These are phyloP conservation scores for Ganoderma multipileum DNA, from an alignment of 1,284 basidiomycete genomes.

Conservation along the genomic window DNA sequence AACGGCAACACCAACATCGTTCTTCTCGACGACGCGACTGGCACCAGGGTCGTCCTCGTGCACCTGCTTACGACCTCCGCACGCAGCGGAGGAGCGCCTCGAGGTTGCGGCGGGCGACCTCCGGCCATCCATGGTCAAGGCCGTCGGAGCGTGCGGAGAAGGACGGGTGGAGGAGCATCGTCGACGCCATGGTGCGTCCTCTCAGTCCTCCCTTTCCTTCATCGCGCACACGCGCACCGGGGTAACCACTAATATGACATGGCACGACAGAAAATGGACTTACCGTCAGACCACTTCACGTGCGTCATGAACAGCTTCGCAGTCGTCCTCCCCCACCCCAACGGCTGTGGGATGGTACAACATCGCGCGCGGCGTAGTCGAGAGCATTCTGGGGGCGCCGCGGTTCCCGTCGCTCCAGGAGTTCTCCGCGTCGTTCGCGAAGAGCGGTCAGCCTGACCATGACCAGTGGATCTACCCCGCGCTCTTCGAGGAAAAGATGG, in stretches of 20 bases:
- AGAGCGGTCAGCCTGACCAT: neutral
- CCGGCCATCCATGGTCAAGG: slow-evolving; percentile 13
- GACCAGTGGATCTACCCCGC: neutral
- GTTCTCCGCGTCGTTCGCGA: neutral
- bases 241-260: neutral
- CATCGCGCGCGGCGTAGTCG: neutral
- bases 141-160: slow-evolving; percentile 12
- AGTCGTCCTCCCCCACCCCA: slow-evolving; percentile 4
- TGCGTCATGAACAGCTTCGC: slow-evolving; percentile 10
- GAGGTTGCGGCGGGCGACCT: slow-evolving; percentile 15
- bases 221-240: neutral
- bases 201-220: neutral
- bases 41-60: slow-evolving; percentile 12
- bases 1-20: slow-evolving; percentile 14
- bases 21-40: slow-evolving; percentile 20
- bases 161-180: slow-evolving; percentile 12
- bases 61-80: slow-evolving; percentile 14
- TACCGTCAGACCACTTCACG: slow-evolving; percentile 16
- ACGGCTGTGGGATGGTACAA: slow-evolving; percentile 6
- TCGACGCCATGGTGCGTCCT: slow-evolving; percentile 16
- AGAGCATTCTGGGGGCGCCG: slow-evolving; percentile 1
- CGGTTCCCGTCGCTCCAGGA: slow-evolving; percentile 1
- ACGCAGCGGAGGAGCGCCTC: slow-evolving; percentile 5
- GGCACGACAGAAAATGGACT: slow-evolving; percentile 12
- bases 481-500: slow-evolving; percentile 7